A percentile compares a stretch with the other conserved stretches of the same genome.
Evolutionary conservation across 2,329 filamentous ascomycete genomes (phyloP).

Genomic region (Cadophora malorum): DNA sequence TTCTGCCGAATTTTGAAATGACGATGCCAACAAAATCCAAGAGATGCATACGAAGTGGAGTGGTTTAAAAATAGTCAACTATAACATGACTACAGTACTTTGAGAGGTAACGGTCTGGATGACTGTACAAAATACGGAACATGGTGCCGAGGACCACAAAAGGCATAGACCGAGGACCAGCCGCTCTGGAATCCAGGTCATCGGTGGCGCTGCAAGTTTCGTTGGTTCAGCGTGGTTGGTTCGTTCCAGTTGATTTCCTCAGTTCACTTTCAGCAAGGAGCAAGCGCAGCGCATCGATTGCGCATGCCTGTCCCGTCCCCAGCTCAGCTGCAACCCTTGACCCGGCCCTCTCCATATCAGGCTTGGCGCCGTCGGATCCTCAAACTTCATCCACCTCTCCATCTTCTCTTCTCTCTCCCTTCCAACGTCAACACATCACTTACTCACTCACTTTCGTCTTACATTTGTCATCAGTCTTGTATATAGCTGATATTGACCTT

Average conservation of each 20-base stretch:
- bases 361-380: slow-evolving; percentile 22
- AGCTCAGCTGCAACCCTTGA: too few relatives aligned
- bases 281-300: not conserved
- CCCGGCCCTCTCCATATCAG: not conserved
- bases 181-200: not conserved
- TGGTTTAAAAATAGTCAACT: not conserved
- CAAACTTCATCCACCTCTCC: not conserved
- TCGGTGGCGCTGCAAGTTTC: not conserved
- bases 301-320: too few relatives aligned
- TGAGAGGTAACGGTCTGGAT: not conserved
- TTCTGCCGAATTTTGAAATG: too few relatives aligned
- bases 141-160: not conserved
- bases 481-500: too few relatives aligned
- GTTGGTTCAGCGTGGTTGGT: not conserved
- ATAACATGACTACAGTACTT: too few relatives aligned
- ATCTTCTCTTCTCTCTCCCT: not conserved
- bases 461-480: too few relatives aligned
- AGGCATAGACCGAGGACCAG: too few relatives aligned
- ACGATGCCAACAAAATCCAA: too few relatives aligned
- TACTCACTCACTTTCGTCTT: too few relatives aligned
- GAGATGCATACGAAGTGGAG: not conserved
- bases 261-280: not conserved
- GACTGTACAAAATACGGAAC: not conserved
- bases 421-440: too few relatives aligned
- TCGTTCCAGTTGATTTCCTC: not conserved